Percentiles rank a stretch among this genome's conserved stretches.
phyloP scores from a whole-genome alignment of 176 grass and related monocot species.

The Ensete glaucum region DNA sequence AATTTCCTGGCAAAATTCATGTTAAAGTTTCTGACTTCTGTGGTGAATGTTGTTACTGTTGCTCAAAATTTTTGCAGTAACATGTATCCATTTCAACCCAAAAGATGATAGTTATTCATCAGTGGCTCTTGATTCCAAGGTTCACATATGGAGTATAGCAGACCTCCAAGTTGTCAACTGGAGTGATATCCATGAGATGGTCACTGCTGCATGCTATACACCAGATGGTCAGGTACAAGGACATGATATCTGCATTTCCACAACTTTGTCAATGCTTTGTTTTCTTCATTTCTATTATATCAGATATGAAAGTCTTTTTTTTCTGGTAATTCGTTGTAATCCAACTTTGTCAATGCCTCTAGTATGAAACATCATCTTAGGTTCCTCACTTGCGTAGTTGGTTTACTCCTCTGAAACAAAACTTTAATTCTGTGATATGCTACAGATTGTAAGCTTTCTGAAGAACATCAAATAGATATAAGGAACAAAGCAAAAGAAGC shows the following conservation, averaged over 20 bases:
- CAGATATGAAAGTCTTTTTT: neutral
- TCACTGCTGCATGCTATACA: slow-evolving; percentile 68
- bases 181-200: slow-evolving; percentile 88
- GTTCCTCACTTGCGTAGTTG: neutral
- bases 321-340: slow-evolving; percentile 5
- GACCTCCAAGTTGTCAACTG: slow-evolving; percentile 79
- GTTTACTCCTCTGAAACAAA: neutral
- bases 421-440: neutral
- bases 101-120: slow-evolving; percentile 82
- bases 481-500: slow-evolving; percentile 55
- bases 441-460: slow-evolving; percentile 66
- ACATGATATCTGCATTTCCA: neutral
- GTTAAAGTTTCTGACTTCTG: too few species aligned
- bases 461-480: slow-evolving; percentile 72
- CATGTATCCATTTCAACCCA: slow-evolving; percentile 90
- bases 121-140: slow-evolving; percentile 83
- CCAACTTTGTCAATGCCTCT: slow-evolving; percentile 37
- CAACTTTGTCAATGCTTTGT: neutral
- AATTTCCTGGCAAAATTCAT: too few species aligned
- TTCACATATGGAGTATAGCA: slow-evolving; percentile 74
- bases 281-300: neutral
- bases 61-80: slow-evolving; percentile 32
- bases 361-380: slow-evolving; percentile 17
- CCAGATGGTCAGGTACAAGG: slow-evolving; percentile 55
- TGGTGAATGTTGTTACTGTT: neutral